Evolutionary conservation across 164 flowering plant species (phyloP), one percentile per base, ranked within the genome.

Genomic region (Liriodendron chinense): DNA sequence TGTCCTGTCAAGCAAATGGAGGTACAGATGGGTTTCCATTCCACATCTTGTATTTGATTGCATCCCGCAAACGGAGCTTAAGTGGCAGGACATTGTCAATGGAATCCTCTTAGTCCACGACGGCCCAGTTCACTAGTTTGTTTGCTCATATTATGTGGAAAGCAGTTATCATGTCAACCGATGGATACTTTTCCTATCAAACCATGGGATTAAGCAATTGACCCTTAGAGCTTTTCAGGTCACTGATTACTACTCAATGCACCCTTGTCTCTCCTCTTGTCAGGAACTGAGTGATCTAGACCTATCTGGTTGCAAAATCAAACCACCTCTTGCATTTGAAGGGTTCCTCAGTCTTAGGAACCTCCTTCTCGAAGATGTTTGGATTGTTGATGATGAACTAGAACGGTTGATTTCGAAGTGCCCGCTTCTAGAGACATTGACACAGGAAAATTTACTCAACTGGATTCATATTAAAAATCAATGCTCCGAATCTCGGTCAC

Each of bases 221-320:
- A 50, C 23, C 20, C 72, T 70, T 5, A 82, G 56, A 43, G 34
- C 3, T 88, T 73, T 1, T 86, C 3, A 84, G 82, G 76, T 83
- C 86, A 70, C 73, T 83, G 82, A 78, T 86, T 72, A 6, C 81
- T 84, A 1, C 71, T 79, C 16, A 82, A 91, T 49, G 89, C 87
- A 69, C 88, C 7, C 26, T 21, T 8, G 87, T 86, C 59, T 70
- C 72, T 70, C 49, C 10, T 50, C 53, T 14, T 70, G 72, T 70
- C 72, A 21, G 4, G 8, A 9, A 23, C 12, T 70, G 6, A 20
- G 61, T n/a, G 8, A 49, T 70, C 50, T 70, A 28, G 34, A 50
- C 34, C 26, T 70, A 18, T 12, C 12, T 7, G 3, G 34, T 28
- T 28, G 34, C 34, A 28, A 7, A 14, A 13, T 69, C 12, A 18